Evolutionary conservation across 768 basidiomycete species (phyloP).

Genomic region (Macrolepiota dolichaula): DNA sequence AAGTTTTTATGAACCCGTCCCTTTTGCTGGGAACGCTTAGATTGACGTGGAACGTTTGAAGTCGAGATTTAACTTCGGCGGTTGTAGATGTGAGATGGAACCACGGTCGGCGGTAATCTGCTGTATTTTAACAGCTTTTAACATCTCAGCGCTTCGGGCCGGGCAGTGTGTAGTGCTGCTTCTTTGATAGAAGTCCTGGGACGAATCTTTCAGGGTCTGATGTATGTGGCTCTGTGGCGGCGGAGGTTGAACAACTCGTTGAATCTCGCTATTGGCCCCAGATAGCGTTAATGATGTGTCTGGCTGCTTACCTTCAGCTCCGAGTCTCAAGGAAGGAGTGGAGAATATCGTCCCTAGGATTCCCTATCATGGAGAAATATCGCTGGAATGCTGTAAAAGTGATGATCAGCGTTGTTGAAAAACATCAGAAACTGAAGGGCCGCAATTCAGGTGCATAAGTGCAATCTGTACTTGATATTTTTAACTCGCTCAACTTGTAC

Average conservation of each 20-base stretch:
- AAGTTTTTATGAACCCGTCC: background rate
- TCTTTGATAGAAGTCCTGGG: background rate
- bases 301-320: background rate
- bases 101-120: background rate
- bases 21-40: no score
- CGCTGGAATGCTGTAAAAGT: background rate
- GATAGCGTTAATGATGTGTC: background rate
- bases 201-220: background rate
- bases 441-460: no score
- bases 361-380: background rate
- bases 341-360: background rate
- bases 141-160: background rate
- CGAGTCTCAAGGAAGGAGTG: background rate
- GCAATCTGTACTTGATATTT: background rate
- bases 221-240: background rate
- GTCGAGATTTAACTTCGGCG: no score
- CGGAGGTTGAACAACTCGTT: background rate
- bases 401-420: background rate
- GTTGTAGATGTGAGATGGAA: background rate
- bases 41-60: no score
- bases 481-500: background rate
- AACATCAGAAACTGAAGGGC: background rate
- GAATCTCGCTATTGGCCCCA: background rate
- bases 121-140: background rate
- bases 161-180: background rate